phyloP scores from a whole-genome alignment of 305 asterid genomes.

The Ruellia speciosa region DNA sequence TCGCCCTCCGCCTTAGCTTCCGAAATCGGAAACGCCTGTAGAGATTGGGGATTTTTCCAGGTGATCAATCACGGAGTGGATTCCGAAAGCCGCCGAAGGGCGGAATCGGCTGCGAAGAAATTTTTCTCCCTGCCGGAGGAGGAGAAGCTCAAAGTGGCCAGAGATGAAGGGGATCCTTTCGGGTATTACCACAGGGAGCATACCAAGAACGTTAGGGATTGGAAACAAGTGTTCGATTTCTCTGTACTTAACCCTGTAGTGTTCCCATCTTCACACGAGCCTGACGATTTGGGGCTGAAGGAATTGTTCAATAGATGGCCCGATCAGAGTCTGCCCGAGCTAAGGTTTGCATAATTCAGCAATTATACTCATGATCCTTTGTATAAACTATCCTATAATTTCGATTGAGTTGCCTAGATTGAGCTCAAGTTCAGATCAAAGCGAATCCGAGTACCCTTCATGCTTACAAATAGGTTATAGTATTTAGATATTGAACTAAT shows the following conservation, averaged over 20 bases:
- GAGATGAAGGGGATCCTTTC: constrained; percentile 23
- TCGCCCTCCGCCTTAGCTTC: constrained; percentile 10
- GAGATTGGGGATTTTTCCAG: constrained; percentile 39
- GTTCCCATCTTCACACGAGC: constrained; percentile 24
- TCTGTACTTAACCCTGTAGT: constrained; percentile 21
- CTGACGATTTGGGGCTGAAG: constrained; percentile 21
- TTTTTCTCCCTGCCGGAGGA: constrained; percentile 29
- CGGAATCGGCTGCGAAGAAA: constrained; percentile 24
- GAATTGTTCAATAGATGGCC: constrained; percentile 33
- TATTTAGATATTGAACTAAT: no score
- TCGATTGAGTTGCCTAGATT: no score
- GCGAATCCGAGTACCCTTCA: no score
- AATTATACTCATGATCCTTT: not conserved
- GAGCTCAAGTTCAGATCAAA: not conserved
- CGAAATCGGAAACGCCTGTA: constrained; percentile 29
- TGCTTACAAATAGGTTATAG: no score
- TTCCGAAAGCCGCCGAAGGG: constrained; percentile 15
- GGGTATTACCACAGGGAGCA: constrained; percentile 30
- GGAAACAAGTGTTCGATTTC: constrained; percentile 36
- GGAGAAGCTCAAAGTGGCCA: constrained; percentile 29
- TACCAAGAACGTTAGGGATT: constrained; percentile 36
- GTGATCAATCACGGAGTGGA: constrained; percentile 41
- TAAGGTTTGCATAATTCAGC: constrained; percentile 15
- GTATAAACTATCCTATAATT: not conserved
- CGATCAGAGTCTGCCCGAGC: constrained; percentile 18